These are phyloP conservation scores for Vigna radiata DNA, from an alignment of 306 rosid genomes.

Conservation along the genomic window DNA sequence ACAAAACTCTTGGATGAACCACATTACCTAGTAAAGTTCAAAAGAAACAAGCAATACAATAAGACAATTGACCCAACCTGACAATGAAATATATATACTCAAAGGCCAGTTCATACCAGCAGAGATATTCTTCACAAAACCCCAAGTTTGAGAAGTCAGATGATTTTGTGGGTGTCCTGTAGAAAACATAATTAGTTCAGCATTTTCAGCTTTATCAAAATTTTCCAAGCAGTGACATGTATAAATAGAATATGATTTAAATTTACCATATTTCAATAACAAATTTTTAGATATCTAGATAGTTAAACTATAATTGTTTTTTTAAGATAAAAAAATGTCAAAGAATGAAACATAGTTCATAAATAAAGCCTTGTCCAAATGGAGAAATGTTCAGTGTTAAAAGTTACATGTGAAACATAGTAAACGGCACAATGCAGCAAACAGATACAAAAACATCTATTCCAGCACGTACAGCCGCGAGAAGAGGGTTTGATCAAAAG, in stretches of 20 bases:
- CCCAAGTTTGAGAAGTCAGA: conserved; percentile 62
- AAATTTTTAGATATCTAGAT: background rate
- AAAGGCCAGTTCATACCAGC: conserved; percentile 55
- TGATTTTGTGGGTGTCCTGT: conserved; percentile 63
- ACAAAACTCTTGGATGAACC: conserved; percentile 67
- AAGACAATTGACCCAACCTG: conserved; percentile 21
- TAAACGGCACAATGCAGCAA: too few species aligned
- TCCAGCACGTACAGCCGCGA: too few species aligned
- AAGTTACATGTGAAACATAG: too few species aligned
- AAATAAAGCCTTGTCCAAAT: too few species aligned
- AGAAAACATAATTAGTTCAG: conserved; percentile 41
- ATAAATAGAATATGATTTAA: conserved; percentile 25
- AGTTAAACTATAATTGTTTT: conserved; percentile 9
- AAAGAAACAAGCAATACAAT: conserved; percentile 38
- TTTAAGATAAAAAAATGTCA: background rate
- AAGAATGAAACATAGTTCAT: background rate
- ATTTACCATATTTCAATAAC: conserved; percentile 26
- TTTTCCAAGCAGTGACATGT: conserved; percentile 8
- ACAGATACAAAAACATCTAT: too few species aligned
- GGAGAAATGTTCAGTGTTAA: too few species aligned
- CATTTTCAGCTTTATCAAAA: conserved; percentile 35
- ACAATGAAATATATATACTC: conserved; percentile 29
- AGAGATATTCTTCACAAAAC: conserved; percentile 69
- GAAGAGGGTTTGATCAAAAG: too few species aligned
- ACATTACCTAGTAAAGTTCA: conserved; percentile 53